Percentiles rank a stretch among this genome's conserved stretches.
These are phyloP conservation scores for Talaromyces funiculosus DNA, from an alignment of 2,329 filamentous ascomycete species.

Conservation along the genomic window DNA sequence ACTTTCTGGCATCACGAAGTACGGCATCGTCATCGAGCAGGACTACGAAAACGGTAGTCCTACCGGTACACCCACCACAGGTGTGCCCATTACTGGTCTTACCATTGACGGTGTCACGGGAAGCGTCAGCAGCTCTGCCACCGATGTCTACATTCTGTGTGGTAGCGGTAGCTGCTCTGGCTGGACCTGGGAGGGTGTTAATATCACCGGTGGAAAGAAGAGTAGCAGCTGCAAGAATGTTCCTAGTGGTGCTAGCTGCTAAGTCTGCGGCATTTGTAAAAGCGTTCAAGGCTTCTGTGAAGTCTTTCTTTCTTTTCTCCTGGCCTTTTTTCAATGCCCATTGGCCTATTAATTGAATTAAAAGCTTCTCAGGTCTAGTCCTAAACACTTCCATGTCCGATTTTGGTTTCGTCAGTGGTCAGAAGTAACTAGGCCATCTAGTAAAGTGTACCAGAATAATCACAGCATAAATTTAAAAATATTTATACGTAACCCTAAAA, in stretches of 20 bases:
- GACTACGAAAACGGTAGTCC: conserved; percentile 50
- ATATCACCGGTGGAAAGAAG: conserved; percentile 48
- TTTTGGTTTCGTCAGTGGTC: too few relatives aligned
- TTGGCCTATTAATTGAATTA: too few relatives aligned
- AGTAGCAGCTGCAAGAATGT: conserved; percentile 39
- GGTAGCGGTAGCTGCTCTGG: conserved; percentile 44
- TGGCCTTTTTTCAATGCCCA: too few relatives aligned
- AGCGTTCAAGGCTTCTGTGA: background rate
- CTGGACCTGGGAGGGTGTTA: conserved; percentile 50
- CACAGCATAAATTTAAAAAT: background rate
- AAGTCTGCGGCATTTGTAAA: conserved; percentile 15
- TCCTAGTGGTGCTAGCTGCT: conserved; percentile 31
- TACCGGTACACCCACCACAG: conserved; percentile 33
- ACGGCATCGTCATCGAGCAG: conserved; percentile 56
- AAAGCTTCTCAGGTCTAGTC: background rate
- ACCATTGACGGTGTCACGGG: conserved; percentile 36
- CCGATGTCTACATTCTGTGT: conserved; percentile 49
- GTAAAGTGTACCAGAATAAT: background rate
- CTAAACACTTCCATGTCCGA: background rate
- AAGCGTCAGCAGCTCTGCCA: conserved; percentile 44
- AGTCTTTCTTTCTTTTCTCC: background rate
- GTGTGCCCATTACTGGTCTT: conserved; percentile 33
- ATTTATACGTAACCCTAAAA: background rate
- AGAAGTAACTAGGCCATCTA: too few relatives aligned
- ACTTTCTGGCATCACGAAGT: conserved; percentile 46